Conservation (phyloP, 768 basidiomycete species). For the Hericium alpestre region DNA sequence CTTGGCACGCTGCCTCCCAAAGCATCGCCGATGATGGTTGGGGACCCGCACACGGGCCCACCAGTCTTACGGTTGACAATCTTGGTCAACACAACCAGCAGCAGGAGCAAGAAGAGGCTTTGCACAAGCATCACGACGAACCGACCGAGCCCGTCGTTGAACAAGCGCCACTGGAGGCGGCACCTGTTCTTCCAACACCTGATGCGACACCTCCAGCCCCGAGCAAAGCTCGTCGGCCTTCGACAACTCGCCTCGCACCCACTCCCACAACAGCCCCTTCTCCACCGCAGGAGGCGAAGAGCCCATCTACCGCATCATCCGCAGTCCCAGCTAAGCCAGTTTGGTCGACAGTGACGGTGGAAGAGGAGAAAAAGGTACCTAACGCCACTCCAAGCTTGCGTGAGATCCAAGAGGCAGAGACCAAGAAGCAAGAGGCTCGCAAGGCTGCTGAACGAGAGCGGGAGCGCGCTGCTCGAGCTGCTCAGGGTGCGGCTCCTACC, state of each 20-base stretch:
- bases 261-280: constrained; percentile 10
- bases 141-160: constrained; percentile 8
- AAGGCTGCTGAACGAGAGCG: constrained; percentile 67
- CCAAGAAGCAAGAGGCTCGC: constrained; percentile 65
- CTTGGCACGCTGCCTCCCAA: constrained; percentile 45
- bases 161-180: constrained; percentile 15
- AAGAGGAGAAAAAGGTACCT: constrained; percentile 51
- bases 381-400: constrained; percentile 57
- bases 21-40: constrained; percentile 36
- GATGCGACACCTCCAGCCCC: constrained; percentile 16
- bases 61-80: constrained; percentile 47
- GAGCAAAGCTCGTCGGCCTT: constrained; percentile 11
- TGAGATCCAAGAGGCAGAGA: constrained; percentile 93
- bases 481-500: constrained; percentile 24
- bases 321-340: constrained; percentile 34
- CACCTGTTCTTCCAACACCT: constrained; percentile 10
- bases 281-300: constrained; percentile 9
- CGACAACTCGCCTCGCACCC: constrained; percentile 7
- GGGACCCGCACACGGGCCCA: constrained; percentile 29
- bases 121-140: neutral
- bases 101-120: constrained; percentile 27
- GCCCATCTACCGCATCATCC: constrained; percentile 14
- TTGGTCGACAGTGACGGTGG: constrained; percentile 62
- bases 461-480: constrained; percentile 46
- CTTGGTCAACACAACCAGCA: constrained; percentile 50